Evolutionary conservation across 2,329 filamentous ascomycete genomes (phyloP).

Genomic region (Fusarium zealandicum): DNA sequence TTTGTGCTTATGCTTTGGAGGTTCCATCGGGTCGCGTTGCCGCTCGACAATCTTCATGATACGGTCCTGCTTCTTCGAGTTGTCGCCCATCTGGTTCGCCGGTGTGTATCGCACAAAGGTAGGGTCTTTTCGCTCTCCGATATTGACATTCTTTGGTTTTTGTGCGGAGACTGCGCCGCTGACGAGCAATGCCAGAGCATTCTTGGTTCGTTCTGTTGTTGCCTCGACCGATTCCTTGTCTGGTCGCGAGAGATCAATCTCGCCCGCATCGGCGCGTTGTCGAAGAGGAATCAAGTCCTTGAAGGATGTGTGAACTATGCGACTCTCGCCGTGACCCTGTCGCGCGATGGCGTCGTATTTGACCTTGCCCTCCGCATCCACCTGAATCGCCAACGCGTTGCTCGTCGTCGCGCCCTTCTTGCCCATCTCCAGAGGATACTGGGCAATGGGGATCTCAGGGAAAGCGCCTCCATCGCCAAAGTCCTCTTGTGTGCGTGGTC

Average conservation of each 20-base stretch:
- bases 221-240: conserved; percentile 83
- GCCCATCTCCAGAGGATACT: conserved; percentile 96
- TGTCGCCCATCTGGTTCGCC: conserved; percentile 92
- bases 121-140: conserved; percentile 79
- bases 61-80: conserved; percentile 86
- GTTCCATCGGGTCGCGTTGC: conserved; percentile 94
- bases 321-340: conserved; percentile 82
- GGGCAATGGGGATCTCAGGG: conserved; percentile 89
- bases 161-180: conserved; percentile 88
- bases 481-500: conserved; percentile 86
- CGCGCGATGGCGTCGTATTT: conserved; percentile 96
- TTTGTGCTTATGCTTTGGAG: conserved; percentile 98
- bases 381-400: conserved; percentile 91
- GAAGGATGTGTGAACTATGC: conserved; percentile 93
- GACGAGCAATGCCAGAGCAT: conserved; percentile 82
- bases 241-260: conserved; percentile 85
- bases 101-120: conserved; percentile 97
- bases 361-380: conserved; percentile 89
- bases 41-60: conserved; percentile 99
- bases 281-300: conserved; percentile 95
- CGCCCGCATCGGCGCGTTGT: conserved; percentile 90
- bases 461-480: conserved; percentile 97
- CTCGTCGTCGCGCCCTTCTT: conserved; percentile 75
- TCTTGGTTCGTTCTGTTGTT: conserved; percentile 87
- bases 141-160: conserved; percentile 93